phyloP scores from a whole-genome alignment of 1,284 basidiomycete species.

The Trichosporon sp. region DNA sequence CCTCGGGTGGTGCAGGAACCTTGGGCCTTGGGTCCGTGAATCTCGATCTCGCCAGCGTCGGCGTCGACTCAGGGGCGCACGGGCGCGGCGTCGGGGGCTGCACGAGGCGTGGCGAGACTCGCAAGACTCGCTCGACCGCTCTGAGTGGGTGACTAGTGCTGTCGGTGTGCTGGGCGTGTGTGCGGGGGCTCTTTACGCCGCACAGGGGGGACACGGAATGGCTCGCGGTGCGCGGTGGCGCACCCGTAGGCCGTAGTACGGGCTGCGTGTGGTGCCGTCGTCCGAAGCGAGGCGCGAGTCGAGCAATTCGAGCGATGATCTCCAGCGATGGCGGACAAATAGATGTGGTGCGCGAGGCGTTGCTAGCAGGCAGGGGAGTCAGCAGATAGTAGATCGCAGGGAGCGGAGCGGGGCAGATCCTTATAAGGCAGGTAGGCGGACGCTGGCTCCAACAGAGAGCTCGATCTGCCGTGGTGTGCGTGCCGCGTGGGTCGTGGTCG shows the following conservation, averaged over 20 bases:
- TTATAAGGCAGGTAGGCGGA: too few species aligned
- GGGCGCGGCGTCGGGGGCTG: neutral
- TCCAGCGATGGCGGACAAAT: too few species aligned
- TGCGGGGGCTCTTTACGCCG: neutral
- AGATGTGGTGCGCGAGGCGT: too few species aligned
- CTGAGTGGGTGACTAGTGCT: neutral
- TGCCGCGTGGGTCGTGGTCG: neutral
- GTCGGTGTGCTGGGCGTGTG: neutral
- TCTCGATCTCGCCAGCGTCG: neutral
- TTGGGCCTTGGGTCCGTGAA: neutral
- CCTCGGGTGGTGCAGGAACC: neutral
- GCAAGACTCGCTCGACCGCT: neutral
- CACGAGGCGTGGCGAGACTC: neutral
- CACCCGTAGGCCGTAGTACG: too few species aligned
- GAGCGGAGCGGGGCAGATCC: too few species aligned
- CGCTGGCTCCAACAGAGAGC: too few species aligned
- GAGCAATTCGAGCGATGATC: too few species aligned
- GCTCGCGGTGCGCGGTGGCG: neutral
- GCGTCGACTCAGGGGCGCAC: neutral
- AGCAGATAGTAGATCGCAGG: too few species aligned
- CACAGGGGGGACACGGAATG: neutral
- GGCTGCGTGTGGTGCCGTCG: neutral
- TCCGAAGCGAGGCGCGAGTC: neutral
- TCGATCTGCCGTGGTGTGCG: too few species aligned
- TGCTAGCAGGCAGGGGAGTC: too few species aligned